phyloP scores from a whole-genome alignment of 2,329 filamentous ascomycete genomes.

The Paecilomyces niveus region DNA sequence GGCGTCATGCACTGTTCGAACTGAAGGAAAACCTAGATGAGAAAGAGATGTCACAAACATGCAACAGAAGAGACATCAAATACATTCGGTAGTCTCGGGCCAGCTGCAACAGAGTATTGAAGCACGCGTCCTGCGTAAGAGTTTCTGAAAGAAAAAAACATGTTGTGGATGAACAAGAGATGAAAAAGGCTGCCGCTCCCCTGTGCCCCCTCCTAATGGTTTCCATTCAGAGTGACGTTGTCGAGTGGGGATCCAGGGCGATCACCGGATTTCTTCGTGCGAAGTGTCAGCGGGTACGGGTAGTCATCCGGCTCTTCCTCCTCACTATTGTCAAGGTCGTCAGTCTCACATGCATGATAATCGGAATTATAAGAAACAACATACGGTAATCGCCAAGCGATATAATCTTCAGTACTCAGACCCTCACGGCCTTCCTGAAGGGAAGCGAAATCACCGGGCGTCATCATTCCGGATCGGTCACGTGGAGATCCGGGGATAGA shows the following conservation, averaged over 20 bases:
- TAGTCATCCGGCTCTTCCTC: constrained; percentile 86
- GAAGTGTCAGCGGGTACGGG: constrained; percentile 62
- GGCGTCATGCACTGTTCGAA: not conserved
- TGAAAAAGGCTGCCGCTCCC: not conserved
- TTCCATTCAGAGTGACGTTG: constrained; percentile 25
- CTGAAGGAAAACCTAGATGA: not conserved
- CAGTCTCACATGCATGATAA: constrained; percentile 1
- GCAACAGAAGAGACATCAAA: not conserved
- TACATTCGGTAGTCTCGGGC: not conserved
- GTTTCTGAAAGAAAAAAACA: not conserved
- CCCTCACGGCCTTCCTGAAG: constrained; percentile 92
- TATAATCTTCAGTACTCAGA: constrained; percentile 91
- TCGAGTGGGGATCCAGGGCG: constrained; percentile 31
- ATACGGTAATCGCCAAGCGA: constrained; percentile 96
- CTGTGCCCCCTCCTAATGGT: not conserved
- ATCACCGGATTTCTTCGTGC: constrained; percentile 38
- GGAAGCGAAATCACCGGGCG: constrained; percentile 93
- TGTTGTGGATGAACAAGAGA: not conserved
- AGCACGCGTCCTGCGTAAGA: not conserved
- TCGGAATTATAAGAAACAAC: constrained; percentile 26
- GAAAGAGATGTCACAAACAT: not conserved
- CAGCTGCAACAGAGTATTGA: not conserved
- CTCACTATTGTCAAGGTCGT: constrained; percentile 52
- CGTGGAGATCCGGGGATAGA: constrained; percentile 90
- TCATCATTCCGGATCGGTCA: constrained; percentile 95